phyloP scores from a whole-genome alignment of 2,329 filamentous ascomycete genomes.

The Scedosporium boydii region DNA sequence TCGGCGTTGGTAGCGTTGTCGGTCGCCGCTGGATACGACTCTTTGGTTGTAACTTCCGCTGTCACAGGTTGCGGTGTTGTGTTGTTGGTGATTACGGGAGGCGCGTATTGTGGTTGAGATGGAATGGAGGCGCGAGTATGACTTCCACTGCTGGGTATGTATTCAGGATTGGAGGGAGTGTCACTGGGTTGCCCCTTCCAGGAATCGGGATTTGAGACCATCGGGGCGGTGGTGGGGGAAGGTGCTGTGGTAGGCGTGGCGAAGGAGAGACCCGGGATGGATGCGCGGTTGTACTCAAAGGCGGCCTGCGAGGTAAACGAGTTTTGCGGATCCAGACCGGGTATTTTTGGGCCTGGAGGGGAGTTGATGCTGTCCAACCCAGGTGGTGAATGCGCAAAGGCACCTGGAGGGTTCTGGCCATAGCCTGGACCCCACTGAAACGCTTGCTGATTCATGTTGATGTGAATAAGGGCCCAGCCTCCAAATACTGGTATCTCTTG shows the following conservation, averaged over 20 bases:
- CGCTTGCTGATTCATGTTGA: background rate
- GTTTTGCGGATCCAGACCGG: background rate
- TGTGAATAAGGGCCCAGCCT: background rate
- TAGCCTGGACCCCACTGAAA: background rate
- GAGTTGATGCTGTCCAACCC: background rate
- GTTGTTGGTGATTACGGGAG: background rate
- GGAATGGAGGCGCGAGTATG: background rate
- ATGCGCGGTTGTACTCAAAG: slow-evolving; percentile 17
- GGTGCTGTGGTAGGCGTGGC: background rate
- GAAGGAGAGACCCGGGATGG: slow-evolving; percentile 22
- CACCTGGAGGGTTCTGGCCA: background rate
- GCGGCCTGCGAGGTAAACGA: background rate
- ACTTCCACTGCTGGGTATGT: background rate
- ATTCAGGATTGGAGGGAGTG: background rate
- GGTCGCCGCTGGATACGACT: background rate
- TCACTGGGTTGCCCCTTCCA: background rate
- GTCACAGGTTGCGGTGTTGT: background rate
- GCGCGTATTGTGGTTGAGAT: background rate
- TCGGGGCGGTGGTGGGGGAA: background rate
- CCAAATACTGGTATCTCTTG: background rate
- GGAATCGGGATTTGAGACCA: background rate
- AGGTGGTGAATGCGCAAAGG: background rate
- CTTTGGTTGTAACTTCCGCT: background rate
- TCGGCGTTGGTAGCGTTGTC: slow-evolving; percentile 2
- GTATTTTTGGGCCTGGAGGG: background rate